Evolutionary conservation across 441 rosid genomes (phyloP), one percentile per base, ranked within the genome.

Genomic region (Omphalea diandra): DNA sequence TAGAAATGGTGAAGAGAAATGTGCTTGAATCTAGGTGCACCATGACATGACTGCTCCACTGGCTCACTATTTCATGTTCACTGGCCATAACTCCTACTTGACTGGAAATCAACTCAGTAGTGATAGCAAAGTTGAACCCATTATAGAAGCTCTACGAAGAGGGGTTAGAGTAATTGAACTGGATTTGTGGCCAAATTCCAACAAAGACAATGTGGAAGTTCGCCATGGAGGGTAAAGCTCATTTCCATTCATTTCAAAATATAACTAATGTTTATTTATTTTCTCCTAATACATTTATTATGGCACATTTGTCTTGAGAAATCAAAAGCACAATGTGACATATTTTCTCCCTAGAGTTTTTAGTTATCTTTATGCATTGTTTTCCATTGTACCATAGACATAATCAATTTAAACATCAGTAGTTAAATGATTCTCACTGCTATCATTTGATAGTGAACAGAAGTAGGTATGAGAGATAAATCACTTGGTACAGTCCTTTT

Each of bases 51-150:
- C 57, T 22, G 82, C 84, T 50, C 94, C 96, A 22, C 65, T 93
- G 73, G 80, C 98, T 1, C 97, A 90, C 80, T 90, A 90, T 77
- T 89, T 79, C 84, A 63, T 93, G 72, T 93, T 75, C 84, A 89
- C 98, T 26, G 93, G 97, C 64, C 98, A 93, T 71, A 91, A 91
- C 80, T 86, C 98, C 14, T 90, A 88, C 87, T 80, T 90, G 73
- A 89, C 96, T 1, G 94, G 98, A 59, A 89, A 93, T 69, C 94
- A 93, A 65, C 63, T 93, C n/a, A 84, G 83, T 75, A 93, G 97
- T 52, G 56, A 74, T 31, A 83, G 98, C 82, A 85, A 91, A 59
- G 70, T 46, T 1, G 79, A 72, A 33, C 96, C 98, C 0, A 92
- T 92, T 41, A 77, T 59, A 41, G 73, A 75, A 38, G 91, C 98